Base-by-base conservation (phyloP, 2,329 filamentous ascomycete species). In the Alternaria infectoria region DNA sequence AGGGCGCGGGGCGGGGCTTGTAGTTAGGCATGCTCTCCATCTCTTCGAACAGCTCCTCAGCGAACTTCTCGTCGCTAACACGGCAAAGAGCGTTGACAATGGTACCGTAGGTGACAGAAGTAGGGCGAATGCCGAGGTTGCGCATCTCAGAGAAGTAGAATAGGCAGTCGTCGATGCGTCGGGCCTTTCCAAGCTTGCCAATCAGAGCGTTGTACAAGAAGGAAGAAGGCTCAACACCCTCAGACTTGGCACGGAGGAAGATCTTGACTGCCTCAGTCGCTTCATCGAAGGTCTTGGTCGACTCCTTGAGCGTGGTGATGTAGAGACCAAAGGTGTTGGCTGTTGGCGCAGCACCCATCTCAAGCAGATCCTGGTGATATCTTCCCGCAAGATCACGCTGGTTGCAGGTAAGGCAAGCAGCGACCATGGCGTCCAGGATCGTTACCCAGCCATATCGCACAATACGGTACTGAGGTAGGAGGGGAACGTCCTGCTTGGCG, bases 1-100 rank as follows among this genome's bases (percentile, higher is more conserved):
- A 99, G 1, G 96, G 96, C 23, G 96, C 96, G 25, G 96, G 94
- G 10, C 96, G 91, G 44, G 96, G 93, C 85, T 97, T 98, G 88
- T 99, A 99, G 84, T 99, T 99, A 61, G 93, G 91, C 91, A 97
- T 97, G 50, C 91, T 89, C 84, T 99, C 96, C 96, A 99, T 99
- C 84, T 99, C 96, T 77, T 98, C 93, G 77, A 99, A 99, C 73
- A 98, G 89, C 81, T 98, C 93, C 77, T 97, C 96, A 26, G 96
- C 96, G 78, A 97, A 97, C 77, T 95, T 96, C 83, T 98, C 95
- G 73, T 99, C 96, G 70, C 93, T 97, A 59, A 98, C 96, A 73
- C 96, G 92, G 86, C 94, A 97, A 13, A 99, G 88, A 23, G 96
- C 96, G 74, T 99, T 99, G 82, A 99, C 95, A 74, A 99, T 94